These are phyloP conservation scores for Leccinum broughii DNA, from an alignment of 768 basidiomycete species.

Conservation along the genomic window DNA sequence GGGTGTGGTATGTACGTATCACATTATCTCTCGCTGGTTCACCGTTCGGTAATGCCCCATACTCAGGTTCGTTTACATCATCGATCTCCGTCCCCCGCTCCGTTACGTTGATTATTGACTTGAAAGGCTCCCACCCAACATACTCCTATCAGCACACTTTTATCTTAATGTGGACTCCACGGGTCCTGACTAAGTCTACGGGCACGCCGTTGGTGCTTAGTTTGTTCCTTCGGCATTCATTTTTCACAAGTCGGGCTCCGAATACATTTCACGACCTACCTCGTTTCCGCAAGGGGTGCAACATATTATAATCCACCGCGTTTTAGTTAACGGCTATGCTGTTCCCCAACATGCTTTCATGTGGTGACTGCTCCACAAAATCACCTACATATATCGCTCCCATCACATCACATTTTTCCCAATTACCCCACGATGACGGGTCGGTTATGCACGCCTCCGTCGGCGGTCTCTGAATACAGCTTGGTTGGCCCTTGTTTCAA, in stretches of 20 bases:
- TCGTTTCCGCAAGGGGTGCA: slow-evolving; percentile 20
- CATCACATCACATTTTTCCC: slow-evolving; percentile 4
- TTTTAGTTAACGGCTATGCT: slow-evolving; percentile 10
- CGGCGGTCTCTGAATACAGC: neutral
- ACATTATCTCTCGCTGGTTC: slow-evolving; percentile 8
- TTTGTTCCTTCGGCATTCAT: slow-evolving; percentile 15
- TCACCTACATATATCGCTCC: slow-evolving; percentile 10
- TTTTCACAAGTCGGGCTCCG: slow-evolving; percentile 18
- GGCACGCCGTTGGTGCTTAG: slow-evolving; percentile 9
- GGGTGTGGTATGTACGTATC: slow-evolving; percentile 7
- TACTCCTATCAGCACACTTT: slow-evolving; percentile 8
- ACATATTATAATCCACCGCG: slow-evolving; percentile 10
- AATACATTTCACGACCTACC: slow-evolving; percentile 18
- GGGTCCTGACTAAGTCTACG: slow-evolving; percentile 25
- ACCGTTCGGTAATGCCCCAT: slow-evolving; percentile 14
- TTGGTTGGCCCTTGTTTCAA: slow-evolving; percentile 7
- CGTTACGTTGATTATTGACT: neutral
- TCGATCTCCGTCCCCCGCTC: slow-evolving; percentile 2
- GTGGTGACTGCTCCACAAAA: slow-evolving; percentile 21
- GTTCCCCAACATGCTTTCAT: slow-evolving; percentile 10
- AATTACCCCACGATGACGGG: slow-evolving; percentile 26
- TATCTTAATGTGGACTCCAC: slow-evolving; percentile 14
- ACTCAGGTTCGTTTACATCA: slow-evolving; percentile 33
- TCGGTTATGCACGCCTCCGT: slow-evolving; percentile 3
- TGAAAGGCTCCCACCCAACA: slow-evolving; percentile 1